Base-by-base conservation (phyloP, 805 yeast species). In the Clavispora asparagi region DNA sequence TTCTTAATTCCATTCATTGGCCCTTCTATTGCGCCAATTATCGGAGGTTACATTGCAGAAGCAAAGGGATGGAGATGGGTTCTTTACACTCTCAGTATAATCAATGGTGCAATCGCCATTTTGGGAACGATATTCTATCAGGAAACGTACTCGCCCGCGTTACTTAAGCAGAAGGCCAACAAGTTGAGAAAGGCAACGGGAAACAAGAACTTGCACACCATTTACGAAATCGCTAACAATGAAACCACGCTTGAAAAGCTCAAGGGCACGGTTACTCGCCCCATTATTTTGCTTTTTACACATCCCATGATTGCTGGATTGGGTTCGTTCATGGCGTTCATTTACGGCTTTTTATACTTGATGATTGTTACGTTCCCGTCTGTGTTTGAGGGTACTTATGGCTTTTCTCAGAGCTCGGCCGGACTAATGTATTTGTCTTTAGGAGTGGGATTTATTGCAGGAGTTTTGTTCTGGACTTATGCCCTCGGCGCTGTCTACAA, bases 261-360 rank as follows among this genome's bases (percentile, higher is more conserved):
- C 40, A 53, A 49, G 32, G 46, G 55, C 12, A 60, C 65, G 7
- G 57, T 67, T 50, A 50, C 60, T 16, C 52, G 73, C 37, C 74
- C 74, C 5, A 32, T 70, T 17, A 60, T 62, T 25, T 58, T 69
- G 23, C 56, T 70, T 10, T 54, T 56, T 47, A 58, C 63, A 16
- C 67, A 70, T 47, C 73, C 73, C 2, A 67, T 70, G 67, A 58
- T 70, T 12, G 52, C 67, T 32, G 73, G 73, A 0, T 58, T 70
- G 44, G 73, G 74, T 1, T 60, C 71, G 12, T 70, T 67, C 50
- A 65, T 70, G 71, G 73, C 73, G 2, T 65, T 70, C 52, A 62
- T 64, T 10, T 69, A 70, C 47, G 73, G 72, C n/a, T 67, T 69
- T 47, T 60, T 70, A 65, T 70, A 70, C 51, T 52, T 69, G 47